Evolutionary conservation across 495 filamentous ascomycete genomes (phyloP).

Genomic region (Aspergillus nanangensis): DNA sequence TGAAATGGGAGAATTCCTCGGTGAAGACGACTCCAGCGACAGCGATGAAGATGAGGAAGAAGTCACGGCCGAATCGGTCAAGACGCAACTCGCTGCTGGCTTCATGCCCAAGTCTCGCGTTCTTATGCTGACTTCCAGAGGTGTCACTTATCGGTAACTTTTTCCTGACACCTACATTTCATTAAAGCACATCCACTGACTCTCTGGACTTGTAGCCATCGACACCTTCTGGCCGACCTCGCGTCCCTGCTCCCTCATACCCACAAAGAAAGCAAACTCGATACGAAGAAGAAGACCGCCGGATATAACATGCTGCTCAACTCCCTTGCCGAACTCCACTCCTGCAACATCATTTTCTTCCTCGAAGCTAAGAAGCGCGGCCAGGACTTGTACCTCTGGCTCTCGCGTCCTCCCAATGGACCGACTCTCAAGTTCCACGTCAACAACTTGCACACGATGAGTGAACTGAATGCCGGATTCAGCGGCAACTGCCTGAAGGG

Average conservation of each 20-base stretch:
- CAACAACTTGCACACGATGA: constrained; percentile 81
- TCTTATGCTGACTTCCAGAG: constrained; percentile 82
- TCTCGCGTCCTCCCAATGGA: constrained; percentile 90
- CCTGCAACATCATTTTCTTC: constrained; percentile 97
- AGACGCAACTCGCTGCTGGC: constrained; percentile 38
- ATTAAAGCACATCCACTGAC: background rate
- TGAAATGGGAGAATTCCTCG: constrained; percentile 38
- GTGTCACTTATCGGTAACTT: constrained; percentile 78
- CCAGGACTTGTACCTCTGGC: constrained; percentile 90
- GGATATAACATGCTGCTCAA: constrained; percentile 81
- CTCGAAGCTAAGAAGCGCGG: constrained; percentile 89
- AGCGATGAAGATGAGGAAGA: constrained; percentile 44
- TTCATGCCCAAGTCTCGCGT: constrained; percentile 62
- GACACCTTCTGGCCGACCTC: constrained; percentile 89
- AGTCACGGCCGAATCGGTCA: constrained; percentile 24
- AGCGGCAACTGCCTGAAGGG: constrained; percentile 96
- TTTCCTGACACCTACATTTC: background rate
- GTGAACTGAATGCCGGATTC: constrained; percentile 79
- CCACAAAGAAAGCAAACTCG: constrained; percentile 92
- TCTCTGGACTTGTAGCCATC: constrained; percentile 54
- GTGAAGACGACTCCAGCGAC: constrained; percentile 42
- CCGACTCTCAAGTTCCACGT: constrained; percentile 75
- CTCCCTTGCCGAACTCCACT: constrained; percentile 95
- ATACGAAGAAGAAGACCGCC: constrained; percentile 79
- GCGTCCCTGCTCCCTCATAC: constrained; percentile 84